Evolutionary conservation across 306 rosid genomes (phyloP), one percentile per base, ranked within the genome.

Genomic region (Quillaja saponaria): DNA sequence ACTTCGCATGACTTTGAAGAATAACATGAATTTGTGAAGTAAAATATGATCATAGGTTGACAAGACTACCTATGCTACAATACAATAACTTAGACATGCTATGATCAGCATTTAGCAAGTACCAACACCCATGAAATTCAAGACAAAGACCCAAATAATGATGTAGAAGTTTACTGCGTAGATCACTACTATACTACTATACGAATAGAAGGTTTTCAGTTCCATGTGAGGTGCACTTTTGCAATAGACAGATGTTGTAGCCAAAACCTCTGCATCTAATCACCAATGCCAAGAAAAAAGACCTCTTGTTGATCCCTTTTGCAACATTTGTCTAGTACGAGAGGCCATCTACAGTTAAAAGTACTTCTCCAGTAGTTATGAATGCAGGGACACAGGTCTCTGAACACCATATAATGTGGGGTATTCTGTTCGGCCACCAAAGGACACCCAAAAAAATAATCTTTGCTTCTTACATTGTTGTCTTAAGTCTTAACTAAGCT

Each of bases 21-120:
- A 31, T n/a, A 19, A 46, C 37, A 54, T 21, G 49, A 71, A 70
- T n/a, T n/a, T n/a, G n/a, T n/a, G n/a, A n/a, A n/a, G n/a, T n/a
- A n/a, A n/a, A 25, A 25, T 25, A 63, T 47, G 38, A 21, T 41
- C 14, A 17, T 34, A 5, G 33, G 45, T 17, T 55, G 19, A 47
- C 21, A 55, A 46, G 70, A 39, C 10, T 41, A 52, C 21, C 41
- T 59, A 40, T 12, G 18, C 7, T 8, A 55, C 13, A 13, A 39
- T 55, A 33, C 50, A 55, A 48, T 12, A 55, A 28, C 59, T 55
- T 15, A 57, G 11, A 72, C 58, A 10, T 33, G 44, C 20, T 44
- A 41, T n/a, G 13, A 4, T 7, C 42, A 58, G 57, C 38, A 33
- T 52, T 35, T n/a, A 9, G 20, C 21, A 50, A 51, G 57, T 33